Evolutionary conservation across 2,329 filamentous ascomycete species (phyloP).

Genomic region (Fusarium beomiforme): DNA sequence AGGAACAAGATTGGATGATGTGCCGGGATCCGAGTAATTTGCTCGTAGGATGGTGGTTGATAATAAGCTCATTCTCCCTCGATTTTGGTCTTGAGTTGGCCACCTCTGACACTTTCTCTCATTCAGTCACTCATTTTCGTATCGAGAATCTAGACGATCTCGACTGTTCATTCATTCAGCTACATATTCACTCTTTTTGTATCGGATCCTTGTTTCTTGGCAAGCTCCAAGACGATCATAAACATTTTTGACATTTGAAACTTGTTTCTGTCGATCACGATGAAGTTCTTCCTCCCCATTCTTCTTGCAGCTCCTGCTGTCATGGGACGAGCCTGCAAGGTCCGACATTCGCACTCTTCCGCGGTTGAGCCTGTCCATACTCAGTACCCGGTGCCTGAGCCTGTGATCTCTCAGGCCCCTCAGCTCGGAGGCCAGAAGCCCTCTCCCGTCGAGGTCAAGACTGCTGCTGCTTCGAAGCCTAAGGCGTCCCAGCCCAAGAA

Average conservation of each 20-base stretch:
- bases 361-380: slow-evolving; percentile 4
- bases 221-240: slow-evolving; percentile 24
- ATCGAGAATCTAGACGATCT: slow-evolving; percentile 27
- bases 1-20: slow-evolving; percentile 21
- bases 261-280: slow-evolving; percentile 22
- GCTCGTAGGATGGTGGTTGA: not conserved
- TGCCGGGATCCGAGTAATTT: slow-evolving; percentile 9
- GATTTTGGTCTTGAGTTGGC: too few species aligned
- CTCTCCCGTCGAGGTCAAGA: not conserved
- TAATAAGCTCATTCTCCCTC: not conserved
- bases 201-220: slow-evolving; percentile 12
- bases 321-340: slow-evolving; percentile 41
- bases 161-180: slow-evolving; percentile 24
- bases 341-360: slow-evolving; percentile 18
- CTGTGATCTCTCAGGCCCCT: not conserved
- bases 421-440: not conserved
- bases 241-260: slow-evolving; percentile 7
- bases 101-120: slow-evolving; percentile 6
- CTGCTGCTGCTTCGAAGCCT: not conserved
- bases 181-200: slow-evolving; percentile 9
- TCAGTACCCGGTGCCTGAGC: slow-evolving; percentile 2
- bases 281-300: slow-evolving; percentile 42
- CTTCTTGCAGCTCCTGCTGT: slow-evolving; percentile 40
- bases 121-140: slow-evolving; percentile 27
- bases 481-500: not conserved